Percentiles rank a stretch among this genome's conserved stretches.
Evolutionary conservation across 2,329 filamentous ascomycete species (phyloP).

Genomic region (Zymoseptoria passerinii): DNA sequence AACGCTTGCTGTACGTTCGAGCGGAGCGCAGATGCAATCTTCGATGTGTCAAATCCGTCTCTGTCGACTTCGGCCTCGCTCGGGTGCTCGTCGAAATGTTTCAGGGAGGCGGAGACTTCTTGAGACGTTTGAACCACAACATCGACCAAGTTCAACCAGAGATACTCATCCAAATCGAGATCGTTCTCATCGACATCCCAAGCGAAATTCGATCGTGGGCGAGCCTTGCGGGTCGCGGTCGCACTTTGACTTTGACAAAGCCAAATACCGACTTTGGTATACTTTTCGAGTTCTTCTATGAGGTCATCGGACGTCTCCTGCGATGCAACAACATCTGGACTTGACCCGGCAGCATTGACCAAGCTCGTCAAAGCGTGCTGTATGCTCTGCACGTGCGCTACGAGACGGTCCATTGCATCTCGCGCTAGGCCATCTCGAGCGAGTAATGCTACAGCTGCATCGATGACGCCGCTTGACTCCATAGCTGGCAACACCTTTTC

Average conservation of each 20-base stretch:
- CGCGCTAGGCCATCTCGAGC: conserved; percentile 76
- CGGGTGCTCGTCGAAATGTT: conserved; percentile 27
- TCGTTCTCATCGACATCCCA: conserved; percentile 47
- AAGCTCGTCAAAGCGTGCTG: conserved; percentile 71
- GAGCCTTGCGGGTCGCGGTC: conserved; percentile 30
- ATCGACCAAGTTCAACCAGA: conserved; percentile 61
- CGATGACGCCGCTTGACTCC: conserved; percentile 81
- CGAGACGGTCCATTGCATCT: conserved; percentile 75
- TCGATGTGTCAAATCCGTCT: conserved; percentile 45
- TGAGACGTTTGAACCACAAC: conserved; percentile 49
- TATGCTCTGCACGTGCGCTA: conserved; percentile 70
- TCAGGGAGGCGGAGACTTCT: conserved; percentile 27
- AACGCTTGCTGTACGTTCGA: conserved; percentile 83
- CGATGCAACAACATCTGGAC: conserved; percentile 49
- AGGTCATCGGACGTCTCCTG: conserved; percentile 64
- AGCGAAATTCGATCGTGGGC: conserved; percentile 30
- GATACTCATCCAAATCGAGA: conserved; percentile 51
- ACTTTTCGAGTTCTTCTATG: conserved; percentile 73
- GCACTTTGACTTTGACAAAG: conserved; percentile 81
- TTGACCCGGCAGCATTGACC: conserved; percentile 52
- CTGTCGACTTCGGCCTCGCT: conserved; percentile 13
- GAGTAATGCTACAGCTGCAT: conserved; percentile 86
- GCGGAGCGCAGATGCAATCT: conserved; percentile 60
- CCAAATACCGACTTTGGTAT: conserved; percentile 89
- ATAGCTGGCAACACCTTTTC: conserved; percentile 76